Base-by-base conservation (phyloP, 2,329 filamentous ascomycete species). In the Aspergillus novoparasiticus region DNA sequence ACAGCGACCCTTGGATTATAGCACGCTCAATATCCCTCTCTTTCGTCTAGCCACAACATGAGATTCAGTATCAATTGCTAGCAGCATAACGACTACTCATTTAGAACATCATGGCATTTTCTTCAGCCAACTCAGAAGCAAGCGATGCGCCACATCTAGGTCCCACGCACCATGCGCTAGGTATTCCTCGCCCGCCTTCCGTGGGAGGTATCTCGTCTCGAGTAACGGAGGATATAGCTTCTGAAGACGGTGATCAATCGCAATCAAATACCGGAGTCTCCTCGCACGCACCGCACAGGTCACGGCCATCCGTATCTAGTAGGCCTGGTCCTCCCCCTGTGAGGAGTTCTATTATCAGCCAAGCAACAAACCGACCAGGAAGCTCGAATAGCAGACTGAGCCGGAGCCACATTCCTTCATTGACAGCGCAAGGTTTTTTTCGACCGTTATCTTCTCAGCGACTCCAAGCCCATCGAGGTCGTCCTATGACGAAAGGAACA, bases 381-480 rank as follows among this genome's bases (percentile, higher is more conserved):
- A 83, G 80, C 62, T 68, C 90, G 83, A 59, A 84, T 19, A 94
- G 89, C 68, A 85, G 91, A 48, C 84, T 90, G 53, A 93, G 90
- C 75, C 87, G 90, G 73, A 95, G 92, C 48, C 95, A 99, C 82
- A 93, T 96, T 23, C 94, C 95, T 1, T 93, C 91, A 1, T 82
- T 99, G 59, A 90, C 93, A 3, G 93, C 93, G 19, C 91, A 94
- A 73, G 94, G 92, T 59, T 98, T 99, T 81, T 97, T 96, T 75
- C 90, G 90, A 26, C 95, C 95, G 45, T 96, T 99, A 93, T 98
- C 94, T 80, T 96, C 94, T 28, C 93, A 97, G 76, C 90, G 93
- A 76, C 83, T 98, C 57, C 94, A 98, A 79, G 93, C 93, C 60
- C 95, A 98, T 79, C 86, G 94, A 76, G 89, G 83, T 69, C 82